Evolutionary conservation across 805 yeast genomes (phyloP), one percentile per base, ranked within the genome.

Genomic region (Candida ovalis): DNA sequence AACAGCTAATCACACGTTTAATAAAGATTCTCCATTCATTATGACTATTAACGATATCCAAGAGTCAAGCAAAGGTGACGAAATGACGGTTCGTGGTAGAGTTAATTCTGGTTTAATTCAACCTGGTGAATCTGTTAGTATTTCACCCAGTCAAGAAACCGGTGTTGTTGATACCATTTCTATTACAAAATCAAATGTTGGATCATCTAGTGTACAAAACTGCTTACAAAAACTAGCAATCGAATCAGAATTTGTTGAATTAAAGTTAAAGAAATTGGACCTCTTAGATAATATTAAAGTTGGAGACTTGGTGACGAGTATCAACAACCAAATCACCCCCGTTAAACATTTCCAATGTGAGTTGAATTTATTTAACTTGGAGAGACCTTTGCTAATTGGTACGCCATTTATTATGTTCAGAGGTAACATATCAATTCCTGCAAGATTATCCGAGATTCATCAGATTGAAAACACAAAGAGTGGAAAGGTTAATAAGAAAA

Each of bases 311-410:
- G 73, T 80, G 3, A 77, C 83, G 33, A 32, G 40, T 12, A 27
- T 45, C 2, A 41, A 36, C 2, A 52, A 54, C 21, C 37, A 32
- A 5, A 70, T 81, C 22, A 74, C 68, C 18, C 68, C 83, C 18
- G 72, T 74, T 2, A 74, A 73, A 43, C 73, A 70, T 44, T 76
- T 81, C 52, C 66, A 67, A n/a, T 80, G 86, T 40, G 78, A 82
- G 46, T 62, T 88, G 39, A 70, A 75, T 37, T 71, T 84, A 4
- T 92, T 92, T 55, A 85, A 85, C 48, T 62, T 82, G 58, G 74
- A 74, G 32, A 75, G 87, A 54, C 97, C 97, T 0, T 66, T 90
- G 41, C 68, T 90, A 37, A 82, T 84, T 13, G 97, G 97, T 7
- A 76, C 95, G 0, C 84, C 91, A 37, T 75, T 89, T 54, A 78